A percentile compares a stretch with the other conserved stretches of the same genome.
Evolutionary conservation across 225 moss, liverwort and hornwort species (phyloP).

Genomic region (Marchantia polymorpha): DNA sequence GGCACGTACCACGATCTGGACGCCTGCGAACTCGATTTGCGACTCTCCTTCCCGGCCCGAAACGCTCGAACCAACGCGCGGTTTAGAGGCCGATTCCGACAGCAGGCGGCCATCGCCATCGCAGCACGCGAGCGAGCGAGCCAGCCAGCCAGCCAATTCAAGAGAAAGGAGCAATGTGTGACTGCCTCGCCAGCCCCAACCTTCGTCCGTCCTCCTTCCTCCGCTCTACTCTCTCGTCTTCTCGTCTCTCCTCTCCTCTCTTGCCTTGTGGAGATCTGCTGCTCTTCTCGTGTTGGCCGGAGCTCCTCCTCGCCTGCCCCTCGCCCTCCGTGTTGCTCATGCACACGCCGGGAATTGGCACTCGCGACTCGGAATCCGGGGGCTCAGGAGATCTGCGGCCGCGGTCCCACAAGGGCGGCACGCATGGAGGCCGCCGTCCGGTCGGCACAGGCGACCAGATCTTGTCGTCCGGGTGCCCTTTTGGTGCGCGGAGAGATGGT

Average conservation of each 20-base stretch:
- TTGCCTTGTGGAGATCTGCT: background rate
- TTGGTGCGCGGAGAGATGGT: no score
- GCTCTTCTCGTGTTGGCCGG: background rate
- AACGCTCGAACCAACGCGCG: constrained; percentile 28
- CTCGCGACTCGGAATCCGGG: background rate
- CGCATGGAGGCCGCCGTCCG: no score
- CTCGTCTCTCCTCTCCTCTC: background rate
- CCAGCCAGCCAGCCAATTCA: background rate
- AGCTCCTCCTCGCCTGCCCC: background rate
- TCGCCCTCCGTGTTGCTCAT: background rate
- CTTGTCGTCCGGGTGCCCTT: no score
- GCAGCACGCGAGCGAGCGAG: constrained; percentile 19
- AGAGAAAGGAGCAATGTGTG: background rate
- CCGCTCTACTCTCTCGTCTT: background rate
- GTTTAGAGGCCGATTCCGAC: constrained; percentile 32
- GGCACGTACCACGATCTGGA: constrained; percentile 19
- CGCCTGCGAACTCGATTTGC: background rate
- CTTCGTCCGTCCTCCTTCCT: background rate
- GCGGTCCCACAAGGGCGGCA: no score
- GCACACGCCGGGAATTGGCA: background rate
- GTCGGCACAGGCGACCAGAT: no score
- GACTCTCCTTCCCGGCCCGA: constrained; percentile 21
- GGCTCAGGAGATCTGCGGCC: background rate
- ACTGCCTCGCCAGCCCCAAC: background rate
- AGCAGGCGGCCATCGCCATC: constrained; percentile 38